Evolutionary conservation across 2,329 filamentous ascomycete species (phyloP), one percentile per base, ranked within the genome.

Genomic region (Aspergillus sp.): DNA sequence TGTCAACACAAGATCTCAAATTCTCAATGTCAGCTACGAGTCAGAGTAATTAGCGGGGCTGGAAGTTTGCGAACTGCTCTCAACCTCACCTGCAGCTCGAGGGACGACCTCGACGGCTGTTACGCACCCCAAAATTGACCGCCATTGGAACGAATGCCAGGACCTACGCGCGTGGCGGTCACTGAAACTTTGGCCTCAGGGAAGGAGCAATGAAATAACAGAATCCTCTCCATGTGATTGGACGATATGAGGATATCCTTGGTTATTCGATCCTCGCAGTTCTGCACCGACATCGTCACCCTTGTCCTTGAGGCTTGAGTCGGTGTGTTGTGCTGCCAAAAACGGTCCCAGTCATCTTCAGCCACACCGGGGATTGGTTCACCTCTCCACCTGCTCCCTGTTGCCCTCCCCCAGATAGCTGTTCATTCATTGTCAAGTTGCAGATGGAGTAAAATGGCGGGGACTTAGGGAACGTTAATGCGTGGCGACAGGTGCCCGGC

Each of bases 21-120:
- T n/a, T n/a, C n/a, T n/a, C n/a, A n/a, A n/a, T 24, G 22, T 24
- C 22, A 11, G 8, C 26, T 30, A 30, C 26, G 26, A 30, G 26
- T 30, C 26, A 30, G 26, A 9, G 26, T 30, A 3, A 4, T 30
- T 30, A 30, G 26, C 26, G 26, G 26, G 26, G 26, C 11, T 30
- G 26, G 26, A 30, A 30, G 32, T 17, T 26, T 51, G 12, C 42
- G 20, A 26, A 48, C 20, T 26, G 18, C 24, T 20, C 15, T 32
- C 12, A 30, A 20, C 18, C 20, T 56, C 39, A 30, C 32, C 34
- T 51, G 48, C 38, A 38, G 20, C 42, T 42, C 38, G 8, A 24
- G 48, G 52, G 53, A 56, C 55, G 24, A 60, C 56, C 48, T 50
- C 42, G 41, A 32, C n/a, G 47, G 13, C 47, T 36, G 44, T 30